phyloP scores from a whole-genome alignment of 2,329 filamentous ascomycete genomes.

The Pseudopithomyces chartarum region DNA sequence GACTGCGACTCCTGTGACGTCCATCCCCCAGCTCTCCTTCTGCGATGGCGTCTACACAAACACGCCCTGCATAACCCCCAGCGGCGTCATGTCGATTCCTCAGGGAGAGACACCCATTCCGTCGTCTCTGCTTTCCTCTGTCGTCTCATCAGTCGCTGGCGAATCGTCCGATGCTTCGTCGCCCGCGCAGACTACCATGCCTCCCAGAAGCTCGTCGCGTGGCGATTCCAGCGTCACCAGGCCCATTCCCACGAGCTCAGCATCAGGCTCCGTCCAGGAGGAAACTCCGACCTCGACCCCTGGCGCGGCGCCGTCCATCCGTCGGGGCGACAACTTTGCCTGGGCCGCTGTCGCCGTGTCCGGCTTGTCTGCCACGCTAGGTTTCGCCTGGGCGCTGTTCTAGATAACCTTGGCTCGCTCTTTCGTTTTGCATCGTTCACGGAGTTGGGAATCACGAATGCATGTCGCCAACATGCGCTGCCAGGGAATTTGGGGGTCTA shows the following conservation, averaged over 20 bases:
- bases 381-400: slow-evolving; percentile 32
- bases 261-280: slow-evolving; percentile 14
- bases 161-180: not conserved
- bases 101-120: slow-evolving; percentile 10
- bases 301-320: slow-evolving; percentile 19
- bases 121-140: not conserved
- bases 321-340: slow-evolving; percentile 17
- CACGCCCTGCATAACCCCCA: not conserved
- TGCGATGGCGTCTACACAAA: slow-evolving; percentile 4
- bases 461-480: not conserved
- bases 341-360: slow-evolving; percentile 27
- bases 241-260: not conserved
- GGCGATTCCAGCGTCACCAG: not conserved
- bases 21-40: slow-evolving; percentile 8
- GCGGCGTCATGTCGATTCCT: slow-evolving; percentile 8
- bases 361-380: slow-evolving; percentile 21
- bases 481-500: not conserved
- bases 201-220: not conserved
- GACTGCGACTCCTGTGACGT: not conserved
- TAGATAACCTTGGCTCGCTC: slow-evolving; percentile 7
- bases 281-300: slow-evolving; percentile 17
- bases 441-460: not conserved
- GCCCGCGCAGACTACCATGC: not conserved
- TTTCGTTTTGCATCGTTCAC: not conserved
- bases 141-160: not conserved